Conservation (phyloP, 2,329 filamentous ascomycete genomes). For the Clarireedia hainanense region DNA sequence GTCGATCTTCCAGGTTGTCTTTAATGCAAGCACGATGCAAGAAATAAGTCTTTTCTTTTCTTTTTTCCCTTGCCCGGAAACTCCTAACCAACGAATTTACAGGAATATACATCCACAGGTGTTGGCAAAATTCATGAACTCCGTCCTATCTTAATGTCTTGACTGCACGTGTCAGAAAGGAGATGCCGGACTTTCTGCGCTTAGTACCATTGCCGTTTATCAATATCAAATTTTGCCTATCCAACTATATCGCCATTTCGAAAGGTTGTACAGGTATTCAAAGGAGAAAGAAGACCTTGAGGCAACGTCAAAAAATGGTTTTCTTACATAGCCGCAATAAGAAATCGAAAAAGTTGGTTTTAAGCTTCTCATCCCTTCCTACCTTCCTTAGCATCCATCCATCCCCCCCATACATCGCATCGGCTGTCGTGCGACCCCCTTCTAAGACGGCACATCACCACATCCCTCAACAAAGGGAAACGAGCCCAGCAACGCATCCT, state of each 20-base stretch:
- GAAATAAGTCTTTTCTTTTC: not conserved
- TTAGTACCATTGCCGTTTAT: too few species aligned
- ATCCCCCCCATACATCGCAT: not conserved
- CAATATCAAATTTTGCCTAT: too few species aligned
- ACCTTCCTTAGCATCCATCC: not conserved
- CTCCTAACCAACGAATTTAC: too few species aligned
- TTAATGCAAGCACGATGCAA: not conserved
- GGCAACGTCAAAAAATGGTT: not conserved
- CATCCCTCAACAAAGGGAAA: not conserved
- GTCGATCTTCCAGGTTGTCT: not conserved
- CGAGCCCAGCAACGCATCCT: not conserved
- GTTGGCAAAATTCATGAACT: too few species aligned
- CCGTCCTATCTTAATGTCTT: too few species aligned
- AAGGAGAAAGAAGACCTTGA: not conserved
- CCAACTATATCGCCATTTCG: too few species aligned
- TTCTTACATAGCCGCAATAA: conserved; percentile 6
- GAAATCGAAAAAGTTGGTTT: not conserved
- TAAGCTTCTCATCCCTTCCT: not conserved
- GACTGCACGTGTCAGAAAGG: too few species aligned
- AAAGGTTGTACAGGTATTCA: not conserved
- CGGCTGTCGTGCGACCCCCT: not conserved
- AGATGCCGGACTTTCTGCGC: too few species aligned
- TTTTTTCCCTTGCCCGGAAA: too few species aligned
- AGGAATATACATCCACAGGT: too few species aligned
- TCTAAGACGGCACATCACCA: conserved; percentile 4